These are phyloP conservation scores for Mortierella sp. DNA, from an alignment of 371 early-diverging fungal species.

Conservation along the genomic window DNA sequence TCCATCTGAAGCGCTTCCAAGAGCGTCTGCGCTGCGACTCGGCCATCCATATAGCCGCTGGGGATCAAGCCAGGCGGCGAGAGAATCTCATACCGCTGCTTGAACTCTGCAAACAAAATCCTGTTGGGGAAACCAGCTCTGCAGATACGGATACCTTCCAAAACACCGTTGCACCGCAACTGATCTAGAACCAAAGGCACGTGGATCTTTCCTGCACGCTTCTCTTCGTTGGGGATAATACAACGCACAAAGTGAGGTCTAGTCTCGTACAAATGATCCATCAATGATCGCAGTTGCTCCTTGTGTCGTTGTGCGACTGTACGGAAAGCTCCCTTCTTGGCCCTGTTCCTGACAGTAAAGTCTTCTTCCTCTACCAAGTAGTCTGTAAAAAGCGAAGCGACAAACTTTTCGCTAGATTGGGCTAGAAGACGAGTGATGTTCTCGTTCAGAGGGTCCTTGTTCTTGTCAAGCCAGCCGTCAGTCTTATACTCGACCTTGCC, in stretches of 20 bases:
- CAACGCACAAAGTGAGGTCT: constrained; percentile 99
- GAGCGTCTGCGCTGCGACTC: constrained; percentile 83
- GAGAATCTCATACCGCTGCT: constrained; percentile 95
- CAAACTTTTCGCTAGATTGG: constrained; percentile 82
- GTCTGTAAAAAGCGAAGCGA: constrained; percentile 88
- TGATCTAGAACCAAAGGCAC: constrained; percentile 94
- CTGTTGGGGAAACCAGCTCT: constrained; percentile 99
- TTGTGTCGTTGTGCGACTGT: constrained; percentile 99
- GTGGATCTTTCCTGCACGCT: constrained; percentile 88
- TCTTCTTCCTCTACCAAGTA: constrained; percentile 73
- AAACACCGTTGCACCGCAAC: constrained; percentile 99
- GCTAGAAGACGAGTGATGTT: constrained; percentile 92
- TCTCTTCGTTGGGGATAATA: constrained; percentile 98
- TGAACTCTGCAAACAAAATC: constrained; percentile 95
- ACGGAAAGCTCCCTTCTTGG: constrained; percentile 78
- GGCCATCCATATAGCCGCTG: constrained; percentile 89
- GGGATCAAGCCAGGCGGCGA: constrained; percentile 86
- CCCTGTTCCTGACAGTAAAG: constrained; percentile 55
- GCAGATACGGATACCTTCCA: constrained; percentile 99
- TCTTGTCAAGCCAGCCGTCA: constrained; percentile 98
- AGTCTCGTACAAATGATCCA: constrained; percentile 93
- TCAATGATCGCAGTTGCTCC: constrained; percentile 91
- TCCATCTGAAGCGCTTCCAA: constrained; percentile 83
- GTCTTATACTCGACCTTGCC: constrained; percentile 97
- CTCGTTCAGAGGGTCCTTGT: constrained; percentile 99